Conservation (phyloP, 179 eudicot species). For the Corrigiola litoralis region DNA sequence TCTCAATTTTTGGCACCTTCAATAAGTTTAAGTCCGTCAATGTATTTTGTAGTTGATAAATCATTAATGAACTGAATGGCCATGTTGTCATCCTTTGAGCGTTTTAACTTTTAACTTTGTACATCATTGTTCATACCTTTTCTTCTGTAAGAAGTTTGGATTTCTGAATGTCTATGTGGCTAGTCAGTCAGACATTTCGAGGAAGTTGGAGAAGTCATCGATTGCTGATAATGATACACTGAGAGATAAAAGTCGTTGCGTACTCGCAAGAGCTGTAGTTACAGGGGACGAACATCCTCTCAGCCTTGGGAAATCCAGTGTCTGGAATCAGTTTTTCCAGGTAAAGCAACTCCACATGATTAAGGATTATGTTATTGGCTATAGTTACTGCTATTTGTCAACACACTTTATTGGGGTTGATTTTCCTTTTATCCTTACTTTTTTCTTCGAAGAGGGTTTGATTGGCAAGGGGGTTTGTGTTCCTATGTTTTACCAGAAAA, state of each 20-base stretch:
- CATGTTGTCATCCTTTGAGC: not conserved
- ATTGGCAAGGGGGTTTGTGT: not conserved
- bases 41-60: no score
- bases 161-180: conserved; percentile 70
- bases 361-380: no score
- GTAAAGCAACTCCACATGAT: conserved; percentile 41
- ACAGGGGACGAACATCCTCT: conserved; percentile 90
- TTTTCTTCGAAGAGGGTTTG: no score
- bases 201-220: conserved; percentile 64
- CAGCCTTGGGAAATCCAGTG: conserved; percentile 85
- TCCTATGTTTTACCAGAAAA: not conserved
- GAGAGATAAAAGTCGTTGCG: conserved; percentile 39
- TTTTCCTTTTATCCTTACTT: no score
- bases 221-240: conserved; percentile 41
- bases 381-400: no score
- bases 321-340: conserved; percentile 98
- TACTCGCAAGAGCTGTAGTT: conserved; percentile 73
- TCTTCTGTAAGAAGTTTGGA: conserved; percentile 19
- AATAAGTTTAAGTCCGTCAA: no score
- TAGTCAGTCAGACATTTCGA: conserved; percentile 94
- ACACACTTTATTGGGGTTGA: no score
- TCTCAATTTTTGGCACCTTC: no score
- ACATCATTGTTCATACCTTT: not conserved
- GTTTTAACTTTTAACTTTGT: not conserved
- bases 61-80: not conserved